A percentile compares a stretch with the other conserved stretches of the same genome.
phyloP scores from a whole-genome alignment of 768 basidiomycete species.

The Mrakia blollopis region DNA sequence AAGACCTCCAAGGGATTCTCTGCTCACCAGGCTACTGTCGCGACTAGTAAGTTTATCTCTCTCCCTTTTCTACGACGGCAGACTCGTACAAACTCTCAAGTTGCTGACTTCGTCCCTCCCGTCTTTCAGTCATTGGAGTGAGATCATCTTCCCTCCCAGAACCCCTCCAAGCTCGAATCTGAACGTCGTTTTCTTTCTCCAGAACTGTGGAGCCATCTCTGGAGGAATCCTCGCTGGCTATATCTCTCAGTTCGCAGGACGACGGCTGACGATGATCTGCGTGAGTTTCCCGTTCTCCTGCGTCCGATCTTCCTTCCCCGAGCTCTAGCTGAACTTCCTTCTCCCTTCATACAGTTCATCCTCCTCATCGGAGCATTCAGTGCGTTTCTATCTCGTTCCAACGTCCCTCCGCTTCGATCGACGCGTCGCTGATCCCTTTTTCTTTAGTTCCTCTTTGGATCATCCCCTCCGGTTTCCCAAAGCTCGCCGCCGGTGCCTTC shows the following conservation, averaged over 20 bases:
- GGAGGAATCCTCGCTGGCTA: constrained; percentile 68
- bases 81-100: too few species aligned
- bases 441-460: constrained; percentile 56
- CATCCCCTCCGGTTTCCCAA: constrained; percentile 62
- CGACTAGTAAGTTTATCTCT: constrained; percentile 51
- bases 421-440: background rate
- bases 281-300: background rate
- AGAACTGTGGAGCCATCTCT: constrained; percentile 43
- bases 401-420: background rate
- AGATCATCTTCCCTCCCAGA: too few species aligned
- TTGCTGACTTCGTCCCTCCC: too few species aligned
- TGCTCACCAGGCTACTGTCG: constrained; percentile 57
- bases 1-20: constrained; percentile 59
- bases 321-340: background rate
- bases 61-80: too few species aligned
- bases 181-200: too few species aligned
- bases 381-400: background rate
- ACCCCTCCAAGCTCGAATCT: too few species aligned
- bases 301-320: background rate
- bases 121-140: constrained; percentile 53
- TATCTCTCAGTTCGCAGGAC: constrained; percentile 68
- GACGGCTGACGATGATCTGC: constrained; percentile 72
- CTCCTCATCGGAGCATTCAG: constrained; percentile 51
- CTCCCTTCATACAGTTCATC: constrained; percentile 46
- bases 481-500: constrained; percentile 76